Conservation (phyloP, 2,329 filamentous ascomycete genomes). For the Dactylella cylindrospora region DNA sequence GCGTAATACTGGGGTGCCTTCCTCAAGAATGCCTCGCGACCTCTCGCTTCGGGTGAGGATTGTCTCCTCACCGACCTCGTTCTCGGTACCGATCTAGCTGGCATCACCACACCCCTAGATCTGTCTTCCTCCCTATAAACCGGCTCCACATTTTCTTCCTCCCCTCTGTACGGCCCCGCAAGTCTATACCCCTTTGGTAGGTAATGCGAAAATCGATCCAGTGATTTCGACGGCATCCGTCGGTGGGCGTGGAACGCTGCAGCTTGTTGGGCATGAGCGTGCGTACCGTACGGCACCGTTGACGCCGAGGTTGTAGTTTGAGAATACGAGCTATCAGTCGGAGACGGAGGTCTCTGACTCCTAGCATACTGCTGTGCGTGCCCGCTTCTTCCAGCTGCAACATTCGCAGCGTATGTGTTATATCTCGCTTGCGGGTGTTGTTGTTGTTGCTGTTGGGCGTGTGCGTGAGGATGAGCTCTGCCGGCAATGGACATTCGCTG, state of each 20-base stretch:
- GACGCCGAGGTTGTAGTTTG: conserved; percentile 36
- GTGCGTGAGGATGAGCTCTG: conserved; percentile 2
- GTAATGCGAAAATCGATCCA: conserved; percentile 37
- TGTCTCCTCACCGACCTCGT: conserved; percentile 15
- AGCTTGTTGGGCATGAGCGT: conserved; percentile 23
- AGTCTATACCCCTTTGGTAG: conserved; percentile 28
- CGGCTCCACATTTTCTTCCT: conserved; percentile 30
- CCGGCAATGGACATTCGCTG: conserved; percentile 23
- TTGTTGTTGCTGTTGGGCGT: too few relatives aligned
- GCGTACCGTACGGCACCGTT: conserved; percentile 13
- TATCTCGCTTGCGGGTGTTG: conserved; percentile 20
- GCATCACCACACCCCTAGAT: conserved; percentile 21
- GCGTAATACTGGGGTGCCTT: conserved; percentile 18
- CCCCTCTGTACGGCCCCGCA: conserved; percentile 13
- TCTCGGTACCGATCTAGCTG: conserved; percentile 19
- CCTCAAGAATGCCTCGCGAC: conserved; percentile 19
- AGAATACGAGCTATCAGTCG: conserved; percentile 34
- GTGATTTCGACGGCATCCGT: conserved; percentile 28
- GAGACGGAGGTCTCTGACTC: conserved; percentile 21
- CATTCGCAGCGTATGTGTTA: conserved; percentile 26
- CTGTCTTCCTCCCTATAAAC: conserved; percentile 24
- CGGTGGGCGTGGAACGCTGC: conserved; percentile 27
- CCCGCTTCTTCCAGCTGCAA: conserved; percentile 24
- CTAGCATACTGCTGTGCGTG: too few relatives aligned
- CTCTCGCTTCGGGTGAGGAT: conserved; percentile 21